Base-by-base conservation (phyloP, 1,284 basidiomycete species). In the Cutaneotrichosporon dermatis region DNA sequence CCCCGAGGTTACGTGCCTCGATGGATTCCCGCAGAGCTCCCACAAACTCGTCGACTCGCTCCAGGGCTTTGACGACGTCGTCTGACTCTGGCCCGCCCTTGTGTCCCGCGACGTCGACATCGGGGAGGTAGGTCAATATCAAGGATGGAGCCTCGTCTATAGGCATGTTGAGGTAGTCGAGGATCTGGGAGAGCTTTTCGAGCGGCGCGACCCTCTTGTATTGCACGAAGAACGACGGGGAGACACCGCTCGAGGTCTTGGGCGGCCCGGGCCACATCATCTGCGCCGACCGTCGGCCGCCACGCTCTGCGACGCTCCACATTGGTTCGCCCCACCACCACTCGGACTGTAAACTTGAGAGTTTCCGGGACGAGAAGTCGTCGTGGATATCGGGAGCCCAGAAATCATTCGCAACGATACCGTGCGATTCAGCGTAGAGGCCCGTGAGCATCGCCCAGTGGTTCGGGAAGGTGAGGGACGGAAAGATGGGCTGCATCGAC, bases 271-370 rank as follows among this genome's bases (percentile, higher is more conserved):
- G 89, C 90, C 91, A 94, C 92, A 94, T 94, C 51, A 92, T 81
- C 65, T 92, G 91, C 0, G 89, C 90, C 3, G 88, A 87, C 40
- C 84, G 81, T n/a, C 91, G 73, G 0, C 87, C 87, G 5, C 85
- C 85, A 62, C 85, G 86, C 61, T 82, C 83, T 1, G 86, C 88
- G 0, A 90, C 92, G 68, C 90, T 89, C 92, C 92, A 95, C 82
- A 93, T 87, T 37, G 92, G 90, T 72, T 93, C 90, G 51, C 92
- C 92, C 40, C 83, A 76, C 92, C 92, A 94, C 90, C 92, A 95
- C 1, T 79, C 70, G 0, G 86, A 71, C 60, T 85, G 82, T 85
- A 86, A 88, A 36, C 82, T 84, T 2, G 83, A 83, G 5, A 84
- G 80, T 4, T 81, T 79, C 60, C 86, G 87, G 70, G 92, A 70